Evolutionary conservation across 768 basidiomycete genomes (phyloP).

Genomic region (Tulasnella sp.): DNA sequence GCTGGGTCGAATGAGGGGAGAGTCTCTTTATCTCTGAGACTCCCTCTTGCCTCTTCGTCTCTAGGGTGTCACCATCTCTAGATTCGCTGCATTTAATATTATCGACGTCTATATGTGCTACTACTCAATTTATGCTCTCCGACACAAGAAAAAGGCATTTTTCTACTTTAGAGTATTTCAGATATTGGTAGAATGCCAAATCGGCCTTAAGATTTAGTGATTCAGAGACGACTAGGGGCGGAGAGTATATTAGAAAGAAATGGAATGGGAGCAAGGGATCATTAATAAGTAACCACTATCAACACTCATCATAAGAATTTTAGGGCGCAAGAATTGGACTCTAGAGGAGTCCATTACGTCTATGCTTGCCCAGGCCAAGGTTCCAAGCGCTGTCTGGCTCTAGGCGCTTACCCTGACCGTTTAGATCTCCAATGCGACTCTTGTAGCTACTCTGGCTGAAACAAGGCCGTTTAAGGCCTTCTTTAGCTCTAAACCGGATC

Average conservation of each 20-base stretch:
- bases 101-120: constrained; percentile 8
- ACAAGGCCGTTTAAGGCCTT: constrained; percentile 2
- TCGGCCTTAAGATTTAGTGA: background rate
- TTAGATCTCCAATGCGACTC: constrained; percentile 1
- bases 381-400: constrained; percentile 11
- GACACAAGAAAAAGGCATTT: constrained; percentile 15
- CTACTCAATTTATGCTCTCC: background rate
- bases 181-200: constrained; percentile 9
- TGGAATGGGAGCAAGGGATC: constrained; percentile 15
- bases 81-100: too few species aligned
- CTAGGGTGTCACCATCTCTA: too few species aligned
- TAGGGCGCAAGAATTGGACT: constrained; percentile 9
- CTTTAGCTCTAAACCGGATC: constrained; percentile 4
- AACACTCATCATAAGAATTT: constrained; percentile 19
- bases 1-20: too few species aligned
- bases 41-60: too few species aligned
- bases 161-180: constrained; percentile 2
- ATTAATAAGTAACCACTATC: constrained; percentile 1
- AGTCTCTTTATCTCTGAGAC: too few species aligned
- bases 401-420: background rate
- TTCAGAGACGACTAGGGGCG: constrained; percentile 17
- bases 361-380: constrained; percentile 10
- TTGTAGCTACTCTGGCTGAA: background rate
- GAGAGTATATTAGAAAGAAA: constrained; percentile 15
- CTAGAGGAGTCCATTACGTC: constrained; percentile 1